Evolutionary conservation across 768 basidiomycete genomes (phyloP), one percentile per base, ranked within the genome.

Genomic region (Vararia minispora): DNA sequence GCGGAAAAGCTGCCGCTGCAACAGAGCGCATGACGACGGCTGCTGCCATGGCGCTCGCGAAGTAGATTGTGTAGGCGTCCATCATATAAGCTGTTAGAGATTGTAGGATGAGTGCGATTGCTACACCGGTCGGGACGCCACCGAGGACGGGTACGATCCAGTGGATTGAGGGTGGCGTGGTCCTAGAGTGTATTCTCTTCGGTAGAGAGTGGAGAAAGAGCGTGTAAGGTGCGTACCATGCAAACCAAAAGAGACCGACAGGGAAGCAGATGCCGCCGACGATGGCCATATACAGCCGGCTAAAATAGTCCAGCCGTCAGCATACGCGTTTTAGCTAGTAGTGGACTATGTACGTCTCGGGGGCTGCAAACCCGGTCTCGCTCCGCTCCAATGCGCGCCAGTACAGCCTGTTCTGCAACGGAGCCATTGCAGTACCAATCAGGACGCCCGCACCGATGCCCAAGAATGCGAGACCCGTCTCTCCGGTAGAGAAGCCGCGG

Each of bases 141-240:
- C 73, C 74, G 27, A 82, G 55, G 54, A 84, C 72, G 10, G 79
- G 75, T 3, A 76, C 73, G 40, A 79, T 70, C 73, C 74, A 82
- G 50, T 72, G 81, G 0, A 77, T 56, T 1, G 60, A 58, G 1
- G 72, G 71, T 28, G 54, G 50, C 25, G 63, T 60, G 6, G 73
- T 75, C 71, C 74, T 74, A 18, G 43, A 38, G 23, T 40, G 22
- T 23, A 21, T 31, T 24, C 28, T 24, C 18, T 5, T 6, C 8
- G 20, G 6, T 2, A 7, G 33, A 32, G 4, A 37, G 3, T 12
- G 61, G 5, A 61, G n/a, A n/a, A n/a, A n/a, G n/a, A n/a, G n/a
- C n/a, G n/a, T n/a, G n/a, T n/a, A n/a, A n/a, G n/a, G n/a, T n/a
- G n/a, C 70, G 13, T 49, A 68, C 76, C 76, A 79, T 28, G 77